A percentile compares a stretch with the other conserved stretches of the same genome.
Evolutionary conservation across 192 early-diverging fungal species (phyloP).

Genomic region (Mycoemilia scoparia): DNA sequence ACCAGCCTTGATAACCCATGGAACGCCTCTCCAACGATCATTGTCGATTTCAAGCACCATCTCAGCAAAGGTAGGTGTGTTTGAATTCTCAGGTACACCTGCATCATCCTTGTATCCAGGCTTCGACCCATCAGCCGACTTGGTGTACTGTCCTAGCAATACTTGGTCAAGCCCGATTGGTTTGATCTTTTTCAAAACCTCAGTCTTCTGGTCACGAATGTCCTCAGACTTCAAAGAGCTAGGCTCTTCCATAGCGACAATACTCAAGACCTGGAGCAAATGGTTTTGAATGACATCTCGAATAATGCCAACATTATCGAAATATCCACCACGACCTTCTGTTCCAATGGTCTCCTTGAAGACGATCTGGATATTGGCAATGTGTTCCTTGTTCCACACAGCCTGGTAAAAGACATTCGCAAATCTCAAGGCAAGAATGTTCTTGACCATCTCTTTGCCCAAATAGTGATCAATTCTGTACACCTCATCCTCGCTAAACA

Average conservation of each 20-base stretch:
- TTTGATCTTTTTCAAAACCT: slow-evolving; percentile 64
- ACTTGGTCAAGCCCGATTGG: slow-evolving; percentile 66
- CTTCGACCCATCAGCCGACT: slow-evolving; percentile 53
- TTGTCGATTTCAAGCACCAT: slow-evolving; percentile 78
- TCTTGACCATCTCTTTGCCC: slow-evolving; percentile 99
- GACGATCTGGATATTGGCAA: slow-evolving; percentile 90
- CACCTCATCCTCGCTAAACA: slow-evolving; percentile 85
- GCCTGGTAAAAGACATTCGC: slow-evolving; percentile 87
- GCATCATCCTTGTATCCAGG: slow-evolving; percentile 90
- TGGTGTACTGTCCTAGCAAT: slow-evolving; percentile 80
- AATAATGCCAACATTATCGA: slow-evolving; percentile 98
- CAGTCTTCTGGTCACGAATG: slow-evolving; percentile 91
- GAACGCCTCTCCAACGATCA: slow-evolving; percentile 73
- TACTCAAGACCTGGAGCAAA: slow-evolving; percentile 78
- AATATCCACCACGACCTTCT: slow-evolving; percentile 93
- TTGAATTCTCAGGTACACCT: slow-evolving; percentile 66
- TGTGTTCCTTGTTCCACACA: slow-evolving; percentile 75
- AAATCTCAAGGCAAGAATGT: slow-evolving; percentile 82
- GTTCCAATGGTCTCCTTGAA: slow-evolving; percentile 97
- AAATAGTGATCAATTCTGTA: slow-evolving; percentile 98
- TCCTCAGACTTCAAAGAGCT: slow-evolving; percentile 73
- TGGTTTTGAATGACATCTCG: slow-evolving; percentile 94
- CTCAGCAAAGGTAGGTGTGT: slow-evolving; percentile 82
- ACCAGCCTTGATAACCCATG: slow-evolving; percentile 57
- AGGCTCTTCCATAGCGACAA: slow-evolving; percentile 91